Percentiles rank a stretch among this genome's conserved stretches.
These are phyloP conservation scores for Ganoderma resinaceum DNA, from an alignment of 1,284 basidiomycete genomes.

Conservation along the genomic window DNA sequence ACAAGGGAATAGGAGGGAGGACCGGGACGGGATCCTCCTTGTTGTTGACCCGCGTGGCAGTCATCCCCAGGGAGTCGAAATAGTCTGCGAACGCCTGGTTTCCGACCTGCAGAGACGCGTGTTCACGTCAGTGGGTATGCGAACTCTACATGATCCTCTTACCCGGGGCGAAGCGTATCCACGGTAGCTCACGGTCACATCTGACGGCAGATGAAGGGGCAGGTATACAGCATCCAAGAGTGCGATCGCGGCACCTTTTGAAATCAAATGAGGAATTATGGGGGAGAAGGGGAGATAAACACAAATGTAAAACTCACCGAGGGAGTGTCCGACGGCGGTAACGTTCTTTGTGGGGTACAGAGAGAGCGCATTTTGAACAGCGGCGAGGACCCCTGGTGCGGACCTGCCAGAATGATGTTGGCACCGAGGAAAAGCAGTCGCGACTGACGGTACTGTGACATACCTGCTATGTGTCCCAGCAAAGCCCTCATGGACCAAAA, in stretches of 20 bases:
- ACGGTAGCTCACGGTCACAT: slow-evolving; percentile 46
- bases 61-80: slow-evolving; percentile 54
- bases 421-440: neutral
- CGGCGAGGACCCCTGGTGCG: slow-evolving; percentile 40
- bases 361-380: slow-evolving; percentile 42
- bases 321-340: slow-evolving; percentile 46
- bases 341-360: slow-evolving; percentile 38
- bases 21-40: slow-evolving; percentile 36
- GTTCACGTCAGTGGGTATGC: neutral
- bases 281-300: neutral
- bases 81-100: slow-evolving; percentile 64
- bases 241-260: slow-evolving; percentile 50
- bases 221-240: slow-evolving; percentile 54
- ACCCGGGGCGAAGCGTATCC: slow-evolving; percentile 62
- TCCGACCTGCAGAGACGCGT: slow-evolving; percentile 51
- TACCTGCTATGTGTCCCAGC: slow-evolving; percentile 54
- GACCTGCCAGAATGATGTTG: slow-evolving; percentile 27
- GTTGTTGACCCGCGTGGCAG: slow-evolving; percentile 43
- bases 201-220: slow-evolving; percentile 47
- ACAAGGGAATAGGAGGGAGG: slow-evolving; percentile 42
- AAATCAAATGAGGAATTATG: neutral
- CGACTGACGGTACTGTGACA: slow-evolving; percentile 13
- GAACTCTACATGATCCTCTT: slow-evolving; percentile 18
- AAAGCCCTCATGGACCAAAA: slow-evolving; percentile 63
- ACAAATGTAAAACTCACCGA: slow-evolving; percentile 37